phyloP scores from a whole-genome alignment of 2,329 filamentous ascomycete genomes.

The Clonostachys chloroleuca region DNA sequence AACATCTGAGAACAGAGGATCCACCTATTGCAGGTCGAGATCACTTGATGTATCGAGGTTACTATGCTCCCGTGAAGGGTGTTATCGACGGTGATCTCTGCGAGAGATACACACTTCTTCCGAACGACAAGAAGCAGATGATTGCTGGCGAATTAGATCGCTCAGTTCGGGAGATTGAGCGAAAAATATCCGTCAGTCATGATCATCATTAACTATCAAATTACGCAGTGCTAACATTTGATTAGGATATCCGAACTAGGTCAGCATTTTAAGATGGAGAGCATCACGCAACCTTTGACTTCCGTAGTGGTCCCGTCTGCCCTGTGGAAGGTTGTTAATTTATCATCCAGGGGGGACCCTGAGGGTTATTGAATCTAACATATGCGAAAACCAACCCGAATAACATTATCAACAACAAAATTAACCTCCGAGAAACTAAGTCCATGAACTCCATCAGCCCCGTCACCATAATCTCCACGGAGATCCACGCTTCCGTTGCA shows the following conservation, averaged over 20 bases:
- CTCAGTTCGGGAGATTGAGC: slow-evolving; percentile 87
- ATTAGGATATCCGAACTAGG: slow-evolving; percentile 51
- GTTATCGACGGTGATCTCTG: slow-evolving; percentile 96
- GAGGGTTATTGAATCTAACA: too few relatives aligned
- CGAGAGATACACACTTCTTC: slow-evolving; percentile 80
- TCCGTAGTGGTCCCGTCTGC: too few relatives aligned
- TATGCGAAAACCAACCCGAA: too few relatives aligned
- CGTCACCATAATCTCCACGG: slow-evolving; percentile 23
- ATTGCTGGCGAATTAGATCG: slow-evolving; percentile 92
- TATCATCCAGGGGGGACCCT: too few relatives aligned
- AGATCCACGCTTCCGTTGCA: slow-evolving; percentile 18
- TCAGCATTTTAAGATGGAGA: slow-evolving; percentile 46
- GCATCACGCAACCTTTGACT: too few relatives aligned
- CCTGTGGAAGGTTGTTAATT: too few relatives aligned
- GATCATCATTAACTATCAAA: slow-evolving; percentile 44
- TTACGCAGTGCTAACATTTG: slow-evolving; percentile 12
- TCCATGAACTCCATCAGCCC: neutral
- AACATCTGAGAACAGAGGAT: slow-evolving; percentile 81
- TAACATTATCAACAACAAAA: neutral
- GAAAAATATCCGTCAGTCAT: slow-evolving; percentile 72
- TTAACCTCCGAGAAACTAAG: neutral
- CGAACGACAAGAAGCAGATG: slow-evolving; percentile 88
- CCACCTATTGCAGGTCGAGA: slow-evolving; percentile 86
- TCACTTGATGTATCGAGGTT: slow-evolving; percentile 91
- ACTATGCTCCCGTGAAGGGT: slow-evolving; percentile 95